Percentiles rank a stretch among this genome's conserved stretches.
Conservation (phyloP, 192 early-diverging fungal genomes). For the Ambispora gerdemannii region DNA sequence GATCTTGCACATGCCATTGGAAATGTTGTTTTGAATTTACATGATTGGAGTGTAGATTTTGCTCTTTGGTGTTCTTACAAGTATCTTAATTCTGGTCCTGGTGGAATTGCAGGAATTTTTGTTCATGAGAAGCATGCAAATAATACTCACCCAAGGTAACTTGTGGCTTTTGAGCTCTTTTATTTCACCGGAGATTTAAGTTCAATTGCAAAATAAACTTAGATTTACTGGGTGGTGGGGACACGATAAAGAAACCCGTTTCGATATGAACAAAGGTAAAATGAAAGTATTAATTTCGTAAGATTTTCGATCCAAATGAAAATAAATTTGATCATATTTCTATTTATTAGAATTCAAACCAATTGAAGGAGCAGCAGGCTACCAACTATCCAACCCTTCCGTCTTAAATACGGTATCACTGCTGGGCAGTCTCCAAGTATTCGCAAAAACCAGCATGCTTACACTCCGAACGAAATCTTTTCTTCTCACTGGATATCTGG, state of each 20-base stretch:
- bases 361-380: conserved; percentile 76
- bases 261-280: conserved; percentile 79
- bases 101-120: conserved; percentile 89
- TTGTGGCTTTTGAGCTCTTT: no score
- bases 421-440: conserved; percentile 76
- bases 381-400: conserved; percentile 85
- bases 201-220: neutral
- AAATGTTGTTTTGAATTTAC: conserved; percentile 82
- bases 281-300: neutral
- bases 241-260: conserved; percentile 75
- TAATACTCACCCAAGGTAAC: no score
- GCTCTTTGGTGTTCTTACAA: conserved; percentile 99
- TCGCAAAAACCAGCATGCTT: conserved; percentile 66
- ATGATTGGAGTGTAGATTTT: conserved; percentile 97
- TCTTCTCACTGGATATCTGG: conserved; percentile 81
- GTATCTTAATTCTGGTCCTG: conserved; percentile 97
- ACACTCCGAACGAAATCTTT: conserved; percentile 73
- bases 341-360: conserved; percentile 59
- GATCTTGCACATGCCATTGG: conserved; percentile 96
- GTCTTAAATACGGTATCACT: conserved; percentile 72
- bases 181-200: no score
- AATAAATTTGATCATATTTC: neutral
- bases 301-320: neutral
- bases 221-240: conserved; percentile 94
- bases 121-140: conserved; percentile 84